Evolutionary conservation across 2,329 filamentous ascomycete genomes (phyloP).

Genomic region (Aspergillus felis): DNA sequence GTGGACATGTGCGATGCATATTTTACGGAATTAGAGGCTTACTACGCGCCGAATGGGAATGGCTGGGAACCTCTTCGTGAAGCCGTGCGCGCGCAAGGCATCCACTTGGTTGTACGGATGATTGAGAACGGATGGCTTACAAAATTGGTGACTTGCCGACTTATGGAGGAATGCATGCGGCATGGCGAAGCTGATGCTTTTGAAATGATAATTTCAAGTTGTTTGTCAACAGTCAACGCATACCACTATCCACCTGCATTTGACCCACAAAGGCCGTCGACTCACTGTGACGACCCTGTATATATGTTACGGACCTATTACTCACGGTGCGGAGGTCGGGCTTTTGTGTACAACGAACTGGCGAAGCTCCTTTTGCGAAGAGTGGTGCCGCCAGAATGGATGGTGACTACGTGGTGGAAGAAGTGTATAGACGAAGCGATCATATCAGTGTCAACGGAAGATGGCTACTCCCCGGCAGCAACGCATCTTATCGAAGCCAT

Average conservation of each 20-base stretch:
- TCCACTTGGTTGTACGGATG: slow-evolving; percentile 35
- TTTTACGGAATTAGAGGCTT: slow-evolving; percentile 39
- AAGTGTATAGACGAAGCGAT: slow-evolving; percentile 34
- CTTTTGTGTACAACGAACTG: slow-evolving; percentile 33
- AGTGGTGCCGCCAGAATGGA: slow-evolving; percentile 36
- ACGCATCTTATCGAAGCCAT: slow-evolving; percentile 31
- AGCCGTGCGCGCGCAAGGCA: slow-evolving; percentile 39
- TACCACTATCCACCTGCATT: slow-evolving; percentile 28
- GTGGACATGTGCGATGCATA: slow-evolving; percentile 40
- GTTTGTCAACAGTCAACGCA: slow-evolving; percentile 24
- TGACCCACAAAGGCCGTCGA: slow-evolving; percentile 16
- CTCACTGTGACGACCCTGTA: slow-evolving; percentile 25
- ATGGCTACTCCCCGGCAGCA: slow-evolving; percentile 29
- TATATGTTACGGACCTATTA: slow-evolving; percentile 30
- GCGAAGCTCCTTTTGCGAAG: slow-evolving; percentile 31
- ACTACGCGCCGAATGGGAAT: slow-evolving; percentile 31
- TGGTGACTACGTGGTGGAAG: slow-evolving; percentile 38
- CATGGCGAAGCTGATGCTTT: slow-evolving; percentile 34
- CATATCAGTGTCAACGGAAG: slow-evolving; percentile 33
- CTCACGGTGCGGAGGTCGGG: slow-evolving; percentile 14
- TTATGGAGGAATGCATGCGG: slow-evolving; percentile 31
- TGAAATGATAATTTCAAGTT: slow-evolving; percentile 30
- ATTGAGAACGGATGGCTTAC: slow-evolving; percentile 35
- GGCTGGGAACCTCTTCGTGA: slow-evolving; percentile 41
- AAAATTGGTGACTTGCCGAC: slow-evolving; percentile 25